phyloP scores from a whole-genome alignment of 2,329 filamentous ascomycete genomes.

The Trichoderma sp. region DNA sequence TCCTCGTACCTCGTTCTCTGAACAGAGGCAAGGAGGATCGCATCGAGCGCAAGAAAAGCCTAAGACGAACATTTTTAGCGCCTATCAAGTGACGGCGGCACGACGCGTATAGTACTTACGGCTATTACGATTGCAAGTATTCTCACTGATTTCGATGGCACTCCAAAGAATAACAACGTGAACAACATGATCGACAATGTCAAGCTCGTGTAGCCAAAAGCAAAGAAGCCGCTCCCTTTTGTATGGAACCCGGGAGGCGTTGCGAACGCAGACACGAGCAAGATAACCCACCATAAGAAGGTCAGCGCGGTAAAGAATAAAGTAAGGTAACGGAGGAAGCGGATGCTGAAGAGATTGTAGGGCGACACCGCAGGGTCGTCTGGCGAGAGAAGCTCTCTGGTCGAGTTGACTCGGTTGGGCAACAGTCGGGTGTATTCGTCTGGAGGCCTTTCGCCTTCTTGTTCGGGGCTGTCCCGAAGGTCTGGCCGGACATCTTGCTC shows the following conservation, averaged over 20 bases:
- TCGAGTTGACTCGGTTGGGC: conserved; percentile 65
- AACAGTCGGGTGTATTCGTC: conserved; percentile 69
- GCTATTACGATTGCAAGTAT: conserved; percentile 72
- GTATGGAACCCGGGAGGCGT: conserved; percentile 85
- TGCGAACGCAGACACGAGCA: conserved; percentile 88
- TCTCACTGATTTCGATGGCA: conserved; percentile 78
- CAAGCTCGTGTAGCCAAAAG: conserved; percentile 81
- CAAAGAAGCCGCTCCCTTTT: conserved; percentile 89
- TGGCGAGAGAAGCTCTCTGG: conserved; percentile 43
- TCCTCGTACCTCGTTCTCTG: conserved; percentile 78
- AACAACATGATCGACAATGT: conserved; percentile 76
- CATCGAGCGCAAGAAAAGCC: conserved; percentile 58
- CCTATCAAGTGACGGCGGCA: conserved; percentile 58
- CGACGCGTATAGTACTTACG: conserved; percentile 32
- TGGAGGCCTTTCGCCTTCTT: conserved; percentile 37
- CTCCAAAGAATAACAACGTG: conserved; percentile 82
- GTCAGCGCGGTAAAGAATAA: conserved; percentile 74
- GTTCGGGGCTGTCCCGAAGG: conserved; percentile 3
- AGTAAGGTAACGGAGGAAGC: conserved; percentile 77
- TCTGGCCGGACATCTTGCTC: conserved; percentile 28
- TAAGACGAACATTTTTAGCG: conserved; percentile 30
- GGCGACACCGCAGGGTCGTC: conserved; percentile 69
- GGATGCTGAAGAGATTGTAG: conserved; percentile 92
- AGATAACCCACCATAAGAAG: conserved; percentile 89
- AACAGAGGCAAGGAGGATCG: conserved; percentile 79